Base-by-base conservation (phyloP, 1,284 basidiomycete species). In the Apiotrichum sp. region DNA sequence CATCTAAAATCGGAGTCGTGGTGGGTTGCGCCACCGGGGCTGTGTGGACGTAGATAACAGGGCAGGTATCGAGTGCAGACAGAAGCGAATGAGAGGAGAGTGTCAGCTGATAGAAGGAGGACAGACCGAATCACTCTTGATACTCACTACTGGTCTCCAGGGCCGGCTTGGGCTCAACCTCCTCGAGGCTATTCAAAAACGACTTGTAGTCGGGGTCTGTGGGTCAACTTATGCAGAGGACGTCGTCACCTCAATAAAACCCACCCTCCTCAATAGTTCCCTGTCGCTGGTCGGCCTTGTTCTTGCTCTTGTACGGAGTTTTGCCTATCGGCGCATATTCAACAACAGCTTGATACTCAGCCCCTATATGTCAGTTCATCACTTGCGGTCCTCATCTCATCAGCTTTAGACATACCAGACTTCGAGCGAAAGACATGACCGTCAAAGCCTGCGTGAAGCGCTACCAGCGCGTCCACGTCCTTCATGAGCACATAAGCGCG, bases 291-390 rank as follows among this genome's bases (percentile, higher is more conserved):
- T 77, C 75, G 13, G 59, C 55, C 57, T 74, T 73, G 36, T 62
- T 58, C 59, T 74, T 75, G 7, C 62, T 48, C 45, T 67, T 68
- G 41, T 62, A 55, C 11, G 70, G 67, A 13, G 66, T 69, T 74
- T 91, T 96, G 72, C 93, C 93, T 62, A 86, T 89, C 0, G 93
- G 92, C 0, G 95, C 89, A 69, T 89, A 97, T 75, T 98, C 95
- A 3, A 98, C 92, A 1, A 96, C 80, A 1, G 90, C 91, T 54
- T 86, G 81, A 3, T 84, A 89, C 68, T 95, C 89, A 66, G 86
- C 87, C 9, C 93, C 93, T 93, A 65, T 1, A 31, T 8, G 35
- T 52, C 39, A 47, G 14, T 47, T 31, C 0, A 43, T 22, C 13
- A 11, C 9, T 55, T 31, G 32, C 50, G 29, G 41, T 38, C 36